Evolutionary conservation across 1,139 yeast genomes (phyloP).

Genomic region (Sugiyamaella pinicola): DNA sequence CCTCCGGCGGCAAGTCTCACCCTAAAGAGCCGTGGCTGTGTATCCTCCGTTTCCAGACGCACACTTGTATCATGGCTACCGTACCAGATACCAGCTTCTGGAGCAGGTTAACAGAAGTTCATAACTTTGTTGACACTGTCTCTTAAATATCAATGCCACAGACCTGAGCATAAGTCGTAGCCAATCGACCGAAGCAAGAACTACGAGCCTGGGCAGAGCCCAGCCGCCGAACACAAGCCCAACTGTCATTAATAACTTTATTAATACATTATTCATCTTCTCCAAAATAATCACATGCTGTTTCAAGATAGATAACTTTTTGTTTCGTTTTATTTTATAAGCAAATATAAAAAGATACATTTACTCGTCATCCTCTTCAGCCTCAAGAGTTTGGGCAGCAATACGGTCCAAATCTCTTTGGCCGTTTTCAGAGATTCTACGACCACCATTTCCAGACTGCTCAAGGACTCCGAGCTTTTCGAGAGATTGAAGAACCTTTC

Average conservation of each 20-base stretch:
- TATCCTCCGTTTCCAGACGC: too few species aligned
- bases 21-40: too few species aligned
- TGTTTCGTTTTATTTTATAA: slow-evolving; percentile 7
- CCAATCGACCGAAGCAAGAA: too few species aligned
- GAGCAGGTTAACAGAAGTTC: too few species aligned
- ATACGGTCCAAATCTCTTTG: slow-evolving; percentile 99
- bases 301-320: slow-evolving; percentile 14
- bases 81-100: too few species aligned
- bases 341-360: slow-evolving; percentile 18
- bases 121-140: too few species aligned
- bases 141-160: too few species aligned
- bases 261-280: slow-evolving; percentile 19
- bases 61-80: too few species aligned
- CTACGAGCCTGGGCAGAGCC: slow-evolving; percentile 9
- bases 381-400: slow-evolving; percentile 98
- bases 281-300: slow-evolving; percentile 16
- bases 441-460: slow-evolving; percentile 97
- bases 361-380: slow-evolving; percentile 67
- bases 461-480: slow-evolving; percentile 98
- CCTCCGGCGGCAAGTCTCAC: too few species aligned
- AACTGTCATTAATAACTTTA: slow-evolving; percentile 7
- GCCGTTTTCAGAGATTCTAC: slow-evolving; percentile 99
- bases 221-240: too few species aligned
- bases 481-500: slow-evolving; percentile 96
- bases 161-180: too few species aligned